Evolutionary conservation across 805 yeast species (phyloP).

Genomic region (Wickerhamomyces kurtzmanii): DNA sequence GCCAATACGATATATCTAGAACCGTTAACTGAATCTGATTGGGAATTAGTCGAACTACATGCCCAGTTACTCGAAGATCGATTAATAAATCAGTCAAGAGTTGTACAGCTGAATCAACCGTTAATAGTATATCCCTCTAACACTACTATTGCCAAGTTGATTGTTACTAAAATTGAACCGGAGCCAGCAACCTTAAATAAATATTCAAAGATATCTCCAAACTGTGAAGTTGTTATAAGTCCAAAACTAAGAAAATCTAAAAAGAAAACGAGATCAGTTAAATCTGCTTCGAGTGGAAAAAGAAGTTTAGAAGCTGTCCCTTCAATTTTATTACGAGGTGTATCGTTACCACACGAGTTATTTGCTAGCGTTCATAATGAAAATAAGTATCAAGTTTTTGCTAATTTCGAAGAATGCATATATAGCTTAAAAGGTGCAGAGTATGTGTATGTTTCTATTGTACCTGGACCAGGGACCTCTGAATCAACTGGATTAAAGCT

Average conservation of each 20-base stretch:
- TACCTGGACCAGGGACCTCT: constrained; percentile 41
- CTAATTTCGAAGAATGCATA: constrained; percentile 28
- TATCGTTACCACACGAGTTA: constrained; percentile 42
- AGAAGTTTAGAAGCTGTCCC: constrained; percentile 15
- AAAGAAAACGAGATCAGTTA: constrained; percentile 10
- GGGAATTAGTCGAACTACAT: constrained; percentile 85
- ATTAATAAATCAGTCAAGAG: constrained; percentile 71
- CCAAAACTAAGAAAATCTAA: constrained; percentile 42
- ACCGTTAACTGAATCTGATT: constrained; percentile 69
- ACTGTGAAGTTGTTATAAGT: constrained; percentile 66
- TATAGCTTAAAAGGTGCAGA: constrained; percentile 25
- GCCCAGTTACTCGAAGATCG: constrained; percentile 68
- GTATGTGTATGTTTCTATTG: constrained; percentile 39
- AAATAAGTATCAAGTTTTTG: constrained; percentile 31
- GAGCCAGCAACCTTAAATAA: constrained; percentile 14
- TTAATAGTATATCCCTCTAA: constrained; percentile 66
- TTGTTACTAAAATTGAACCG: constrained; percentile 36
- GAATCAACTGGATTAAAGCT: constrained; percentile 10
- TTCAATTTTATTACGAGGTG: constrained; percentile 38
- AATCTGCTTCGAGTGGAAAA: constrained; percentile 14
- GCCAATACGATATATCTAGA: constrained; percentile 64
- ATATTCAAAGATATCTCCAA: constrained; percentile 47
- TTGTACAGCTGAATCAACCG: constrained; percentile 48
- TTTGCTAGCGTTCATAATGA: constrained; percentile 16
- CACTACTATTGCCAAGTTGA: constrained; percentile 47